Evolutionary conservation across 768 basidiomycete species (phyloP).

Genomic region (Tricholoma furcatifolium): DNA sequence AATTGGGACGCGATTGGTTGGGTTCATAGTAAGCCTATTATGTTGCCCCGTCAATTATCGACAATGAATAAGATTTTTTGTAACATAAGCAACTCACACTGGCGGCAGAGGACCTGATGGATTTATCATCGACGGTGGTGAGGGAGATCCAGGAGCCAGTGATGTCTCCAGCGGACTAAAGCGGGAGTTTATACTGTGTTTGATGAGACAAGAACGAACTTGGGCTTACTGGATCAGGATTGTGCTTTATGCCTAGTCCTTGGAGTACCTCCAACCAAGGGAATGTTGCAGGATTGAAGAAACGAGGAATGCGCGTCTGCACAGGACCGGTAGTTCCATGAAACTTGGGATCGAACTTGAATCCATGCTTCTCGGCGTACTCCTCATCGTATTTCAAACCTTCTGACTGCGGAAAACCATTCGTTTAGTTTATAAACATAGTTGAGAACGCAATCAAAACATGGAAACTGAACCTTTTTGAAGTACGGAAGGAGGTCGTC

Average conservation of each 20-base stretch:
- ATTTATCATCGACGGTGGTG: not conserved
- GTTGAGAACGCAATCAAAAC: too few relatives aligned
- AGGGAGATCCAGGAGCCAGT: not conserved
- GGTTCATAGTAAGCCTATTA: constrained; percentile 18
- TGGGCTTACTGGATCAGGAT: constrained; percentile 1
- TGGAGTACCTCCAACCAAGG: constrained; percentile 1
- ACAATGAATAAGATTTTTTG: too few relatives aligned
- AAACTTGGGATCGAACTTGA: not conserved
- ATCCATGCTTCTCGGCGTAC: not conserved
- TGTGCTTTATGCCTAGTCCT: not conserved
- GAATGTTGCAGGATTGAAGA: not conserved
- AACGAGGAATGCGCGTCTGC: not conserved
- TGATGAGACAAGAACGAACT: too few relatives aligned
- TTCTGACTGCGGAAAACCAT: not conserved
- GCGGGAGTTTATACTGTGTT: too few relatives aligned
- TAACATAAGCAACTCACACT: too few relatives aligned
- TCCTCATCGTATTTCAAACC: not conserved
- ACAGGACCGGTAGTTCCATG: constrained; percentile 4
- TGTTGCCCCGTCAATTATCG: too few relatives aligned
- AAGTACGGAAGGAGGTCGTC: constrained; percentile 1
- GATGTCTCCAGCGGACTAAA: too few relatives aligned
- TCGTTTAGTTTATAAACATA: too few relatives aligned
- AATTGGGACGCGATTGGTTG: constrained; percentile 5
- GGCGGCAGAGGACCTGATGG: constrained; percentile 4
- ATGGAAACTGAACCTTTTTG: not conserved